These are phyloP conservation scores for Geopyxis carbonaria DNA, from an alignment of 495 filamentous ascomycete species.

Conservation along the genomic window DNA sequence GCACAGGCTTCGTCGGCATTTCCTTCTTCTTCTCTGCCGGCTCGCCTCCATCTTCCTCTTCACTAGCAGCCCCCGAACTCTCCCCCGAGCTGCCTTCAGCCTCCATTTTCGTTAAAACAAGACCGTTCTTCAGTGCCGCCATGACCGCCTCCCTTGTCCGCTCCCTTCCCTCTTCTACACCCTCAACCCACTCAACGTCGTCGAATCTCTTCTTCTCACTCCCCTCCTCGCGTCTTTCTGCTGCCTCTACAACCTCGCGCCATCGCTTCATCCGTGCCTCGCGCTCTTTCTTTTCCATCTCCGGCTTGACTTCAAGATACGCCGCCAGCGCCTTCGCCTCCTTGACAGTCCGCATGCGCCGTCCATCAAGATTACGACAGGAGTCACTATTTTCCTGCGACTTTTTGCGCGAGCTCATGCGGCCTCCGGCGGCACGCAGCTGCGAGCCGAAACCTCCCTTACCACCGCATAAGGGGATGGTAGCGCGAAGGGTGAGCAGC, in stretches of 20 bases:
- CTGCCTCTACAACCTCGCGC: constrained; percentile 66
- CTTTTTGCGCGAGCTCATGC: constrained; percentile 91
- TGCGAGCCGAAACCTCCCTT: constrained; percentile 97
- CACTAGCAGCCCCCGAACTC: constrained; percentile 34
- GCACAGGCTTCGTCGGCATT: constrained; percentile 32
- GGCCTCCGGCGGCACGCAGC: constrained; percentile 86
- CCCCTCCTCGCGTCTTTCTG: constrained; percentile 48
- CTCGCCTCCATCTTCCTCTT: constrained; percentile 27
- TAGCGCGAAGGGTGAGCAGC: constrained; percentile 61
- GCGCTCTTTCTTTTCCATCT: constrained; percentile 86
- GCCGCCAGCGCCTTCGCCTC: constrained; percentile 91
- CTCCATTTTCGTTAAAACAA: constrained; percentile 33
- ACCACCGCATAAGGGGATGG: constrained; percentile 59
- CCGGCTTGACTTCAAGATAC: constrained; percentile 86
- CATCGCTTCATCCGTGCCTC: constrained; percentile 64
- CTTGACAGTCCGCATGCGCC: constrained; percentile 73
- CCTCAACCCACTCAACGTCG: constrained; percentile 85
- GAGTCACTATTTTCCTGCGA: constrained; percentile 73
- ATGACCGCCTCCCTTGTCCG: constrained; percentile 70
- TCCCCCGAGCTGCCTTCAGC: constrained; percentile 29
- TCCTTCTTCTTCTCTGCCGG: constrained; percentile 28
- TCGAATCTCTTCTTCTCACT: constrained; percentile 55
- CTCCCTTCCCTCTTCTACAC: constrained; percentile 70
- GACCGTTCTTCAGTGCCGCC: constrained; percentile 50
- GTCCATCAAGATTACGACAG: constrained; percentile 82